Conservation (phyloP, 148 eudicot species). For the Heliosperma pusillum region DNA sequence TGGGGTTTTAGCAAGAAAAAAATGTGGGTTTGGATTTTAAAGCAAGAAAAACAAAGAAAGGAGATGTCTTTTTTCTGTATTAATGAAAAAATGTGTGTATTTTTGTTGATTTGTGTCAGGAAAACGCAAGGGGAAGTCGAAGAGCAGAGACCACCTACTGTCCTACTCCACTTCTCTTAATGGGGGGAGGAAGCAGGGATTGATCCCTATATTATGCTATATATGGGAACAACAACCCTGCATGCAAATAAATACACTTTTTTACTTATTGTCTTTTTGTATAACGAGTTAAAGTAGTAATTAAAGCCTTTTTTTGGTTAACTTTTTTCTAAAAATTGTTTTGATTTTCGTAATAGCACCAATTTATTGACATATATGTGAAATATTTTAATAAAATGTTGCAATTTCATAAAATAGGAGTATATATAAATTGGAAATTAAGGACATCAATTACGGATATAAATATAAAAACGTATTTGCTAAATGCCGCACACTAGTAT, state of each 20-base stretch:
- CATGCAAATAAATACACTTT: conserved; percentile 2
- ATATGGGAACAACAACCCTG: conserved; percentile 8
- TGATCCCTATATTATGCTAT: not conserved
- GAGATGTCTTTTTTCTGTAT: not conserved
- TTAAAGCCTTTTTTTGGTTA: no score
- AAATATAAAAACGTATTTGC: no score
- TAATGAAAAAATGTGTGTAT: not conserved
- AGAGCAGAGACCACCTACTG: conserved; percentile 8
- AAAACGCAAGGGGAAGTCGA: not conserved
- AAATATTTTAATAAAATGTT: no score
- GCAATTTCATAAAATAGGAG: no score
- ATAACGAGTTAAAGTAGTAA: no score
- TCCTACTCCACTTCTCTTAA: conserved; percentile 5
- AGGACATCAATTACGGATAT: no score
- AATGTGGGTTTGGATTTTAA: not conserved
- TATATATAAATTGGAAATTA: no score
- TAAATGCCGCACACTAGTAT: no score
- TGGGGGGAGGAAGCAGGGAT: not conserved
- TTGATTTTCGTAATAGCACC: no score
- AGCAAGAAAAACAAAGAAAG: conserved; percentile 6
- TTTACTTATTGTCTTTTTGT: not conserved
- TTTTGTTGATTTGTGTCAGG: conserved; percentile 6
- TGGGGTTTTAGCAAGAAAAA: not conserved
- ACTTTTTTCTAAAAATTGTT: no score
- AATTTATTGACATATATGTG: no score